These are phyloP conservation scores for Yamadazyma conglobata DNA, from an alignment of 1,139 yeast genomes.

Conservation along the genomic window DNA sequence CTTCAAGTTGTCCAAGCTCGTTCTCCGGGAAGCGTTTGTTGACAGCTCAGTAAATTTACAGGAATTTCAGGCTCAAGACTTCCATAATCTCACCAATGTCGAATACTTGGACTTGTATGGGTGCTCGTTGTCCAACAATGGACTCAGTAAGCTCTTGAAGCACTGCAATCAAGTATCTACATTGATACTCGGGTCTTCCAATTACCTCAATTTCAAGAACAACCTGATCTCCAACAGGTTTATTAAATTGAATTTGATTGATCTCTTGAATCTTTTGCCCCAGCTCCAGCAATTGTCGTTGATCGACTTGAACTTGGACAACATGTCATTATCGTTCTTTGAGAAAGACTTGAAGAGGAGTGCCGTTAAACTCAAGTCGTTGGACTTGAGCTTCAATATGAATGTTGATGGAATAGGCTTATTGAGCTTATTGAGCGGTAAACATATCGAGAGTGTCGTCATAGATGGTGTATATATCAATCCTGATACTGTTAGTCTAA, in stretches of 20 bases:
- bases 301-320: slow-evolving; percentile 38
- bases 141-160: slow-evolving; percentile 27
- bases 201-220: slow-evolving; percentile 26
- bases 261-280: slow-evolving; percentile 25
- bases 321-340: slow-evolving; percentile 31
- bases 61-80: slow-evolving; percentile 24
- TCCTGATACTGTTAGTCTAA: slow-evolving; percentile 27
- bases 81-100: slow-evolving; percentile 24
- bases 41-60: slow-evolving; percentile 19
- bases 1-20: slow-evolving; percentile 24
- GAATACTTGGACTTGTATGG: slow-evolving; percentile 33
- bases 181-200: slow-evolving; percentile 32
- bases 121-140: slow-evolving; percentile 29
- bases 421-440: slow-evolving; percentile 26
- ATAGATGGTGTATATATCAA: slow-evolving; percentile 37
- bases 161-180: slow-evolving; percentile 18
- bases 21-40: slow-evolving; percentile 26
- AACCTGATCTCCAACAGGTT: slow-evolving; percentile 20
- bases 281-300: slow-evolving; percentile 23
- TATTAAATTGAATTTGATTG: slow-evolving; percentile 18
- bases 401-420: slow-evolving; percentile 39
- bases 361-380: slow-evolving; percentile 17
- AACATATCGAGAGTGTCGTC: slow-evolving; percentile 21
- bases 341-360: slow-evolving; percentile 20
- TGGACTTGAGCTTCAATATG: slow-evolving; percentile 38